A percentile compares a stretch with the other conserved stretches of the same genome.
Evolutionary conservation across 1,284 basidiomycete genomes (phyloP).

Genomic region (Ganoderma meredithae): DNA sequence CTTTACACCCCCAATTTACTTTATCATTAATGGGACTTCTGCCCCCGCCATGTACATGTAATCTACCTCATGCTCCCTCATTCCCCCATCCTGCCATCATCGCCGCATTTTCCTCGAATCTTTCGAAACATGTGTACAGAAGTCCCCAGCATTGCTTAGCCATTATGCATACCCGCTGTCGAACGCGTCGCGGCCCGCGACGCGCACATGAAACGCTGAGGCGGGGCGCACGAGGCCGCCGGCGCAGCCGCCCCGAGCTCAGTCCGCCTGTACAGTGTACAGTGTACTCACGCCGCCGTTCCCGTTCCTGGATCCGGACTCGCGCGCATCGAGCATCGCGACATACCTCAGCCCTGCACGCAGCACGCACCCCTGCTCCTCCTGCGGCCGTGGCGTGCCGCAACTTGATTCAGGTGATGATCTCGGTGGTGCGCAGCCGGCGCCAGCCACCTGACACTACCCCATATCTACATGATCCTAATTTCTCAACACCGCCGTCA

Average conservation of each 20-base stretch:
- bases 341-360: not conserved
- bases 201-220: not conserved
- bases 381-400: not conserved
- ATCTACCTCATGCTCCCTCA: not conserved
- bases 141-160: conserved; percentile 10
- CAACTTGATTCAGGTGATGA: not conserved
- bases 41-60: conserved; percentile 29
- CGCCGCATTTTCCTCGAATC: not conserved
- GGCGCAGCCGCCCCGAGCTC: conserved; percentile 1
- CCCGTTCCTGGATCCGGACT: not conserved
- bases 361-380: not conserved
- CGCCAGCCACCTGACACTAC: not conserved
- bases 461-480: too few species aligned
- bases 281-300: not conserved
- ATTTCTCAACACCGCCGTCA: not conserved
- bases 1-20: conserved; percentile 20
- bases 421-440: not conserved
- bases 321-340: not conserved
- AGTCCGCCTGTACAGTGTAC: not conserved
- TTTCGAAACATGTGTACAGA: conserved; percentile 1
- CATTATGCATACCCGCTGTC: not conserved
- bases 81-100: conserved; percentile 1
- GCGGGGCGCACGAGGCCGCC: not conserved
- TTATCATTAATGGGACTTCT: conserved; percentile 18
- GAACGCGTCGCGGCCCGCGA: not conserved